Evolutionary conservation across 225 moss, liverwort and hornwort species (phyloP), one percentile per base, ranked within the genome.

Genomic region (Polytrichum formosum): DNA sequence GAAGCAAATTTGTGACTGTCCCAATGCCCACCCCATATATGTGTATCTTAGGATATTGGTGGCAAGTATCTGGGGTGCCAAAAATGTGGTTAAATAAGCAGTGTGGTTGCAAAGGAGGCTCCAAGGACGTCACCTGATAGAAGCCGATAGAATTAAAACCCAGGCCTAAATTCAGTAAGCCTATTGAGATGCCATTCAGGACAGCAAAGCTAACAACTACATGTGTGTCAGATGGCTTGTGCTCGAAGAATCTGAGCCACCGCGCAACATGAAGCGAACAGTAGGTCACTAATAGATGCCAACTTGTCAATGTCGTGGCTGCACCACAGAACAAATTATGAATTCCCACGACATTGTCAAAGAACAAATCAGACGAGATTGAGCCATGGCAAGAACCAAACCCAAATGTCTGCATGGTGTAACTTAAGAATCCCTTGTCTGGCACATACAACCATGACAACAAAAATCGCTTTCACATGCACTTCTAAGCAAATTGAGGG

Each of bases 111-210:
- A 18, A 63, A 27, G 23, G 30, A 6, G 20, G 31, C 4, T 31
- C 29, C 26, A 23, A 18, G 1, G 31, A 20, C 8, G 1, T 73
- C 78, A 93, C 95, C 90, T 97, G 96, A 84, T 97, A 97, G 75
- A 97, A 97, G 54, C 96, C 96, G 53, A 97, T 93, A 67, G 93
- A 97, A 83, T 97, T 97, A 70, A 97, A 97, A 71, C 96, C 96
- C 71, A 97, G 77, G 83, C 96, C 94, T 79, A 97, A 79, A 74
- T 97, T 97, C 26, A 97, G 81, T 61, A 97, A 78, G 67, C 96
- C 96, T 62, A 94, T 97, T 33, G 96, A 89, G 66, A 84, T 86
- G 28, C 86, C 89, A 65, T 89, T 89, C 70, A 89, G n/a, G 73
- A 89, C 37, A 68, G 78, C 89, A 68, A 89, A 85, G 55, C 89